Evolutionary conservation across 495 filamentous ascomycete genomes (phyloP), one percentile per base, ranked within the genome.

Genomic region (Pyronema domesticum): DNA sequence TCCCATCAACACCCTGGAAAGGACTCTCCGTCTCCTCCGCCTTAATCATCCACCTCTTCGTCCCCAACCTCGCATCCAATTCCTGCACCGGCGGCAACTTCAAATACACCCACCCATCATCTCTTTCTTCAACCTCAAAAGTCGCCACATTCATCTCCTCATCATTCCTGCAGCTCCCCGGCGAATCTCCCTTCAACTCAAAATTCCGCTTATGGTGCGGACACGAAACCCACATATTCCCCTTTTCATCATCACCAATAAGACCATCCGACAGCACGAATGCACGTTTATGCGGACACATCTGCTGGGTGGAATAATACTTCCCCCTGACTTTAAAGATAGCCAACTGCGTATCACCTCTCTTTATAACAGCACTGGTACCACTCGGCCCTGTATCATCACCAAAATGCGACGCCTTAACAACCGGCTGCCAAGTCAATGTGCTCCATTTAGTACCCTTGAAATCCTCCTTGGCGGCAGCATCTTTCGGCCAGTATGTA

Each of bases 241-340:
- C 56, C 51, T 53, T 53, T 7, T 57, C 37, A 54, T 81, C 78
- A 42, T 94, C 82, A n/a, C 89, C 89, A 40, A 95, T 78, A 1
- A 96, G 63, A 5, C 86, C 86, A 65, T 95, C 89, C 0, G 82
- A 83, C 36, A 95, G 76, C 33, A 86, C 82, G 67, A 96, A 95
- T 0, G 89, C 80, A 30, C 89, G 84, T 70, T 94, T 95, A 70
- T 95, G 87, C 11, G 89, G 89, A 66, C 89, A 96, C 89, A 96
- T 96, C 67, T 96, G 88, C 74, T 96, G 89, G 13, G 82, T 83
- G n/a, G 86, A 84, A 65, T 89, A 91, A 69, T 77, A 94, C 49
- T 78, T 76, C 15, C 86, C 89, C 55, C 78, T 77, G 57, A 95
- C 74, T 64, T 87, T 86, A 77, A 91, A 95, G 55, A 95, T 72